Base-by-base conservation (phyloP, 331 rosid genomes). In the Malus hybrid region DNA sequence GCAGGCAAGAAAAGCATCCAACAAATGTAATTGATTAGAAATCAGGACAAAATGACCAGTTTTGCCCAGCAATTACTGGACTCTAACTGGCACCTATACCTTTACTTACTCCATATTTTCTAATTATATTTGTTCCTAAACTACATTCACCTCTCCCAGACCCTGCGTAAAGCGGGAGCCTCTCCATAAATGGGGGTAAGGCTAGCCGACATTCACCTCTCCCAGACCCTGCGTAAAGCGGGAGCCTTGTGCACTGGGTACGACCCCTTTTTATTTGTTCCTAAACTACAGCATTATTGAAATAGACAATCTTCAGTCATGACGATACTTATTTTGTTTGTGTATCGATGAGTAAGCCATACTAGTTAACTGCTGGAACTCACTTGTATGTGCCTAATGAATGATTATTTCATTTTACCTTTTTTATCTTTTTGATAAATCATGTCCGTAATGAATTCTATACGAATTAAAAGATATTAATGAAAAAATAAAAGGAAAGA, bases 401-500 rank as follows among this genome's bases (percentile, higher is more conserved):
- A 78, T 69, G 57, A 46, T 28, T n/a, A 62, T 29, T 73, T 27
- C 31, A 18, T 28, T 28, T 67, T 4, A n/a, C 27, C 5, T 6
- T 73, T 18, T 44, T 62, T 18, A 15, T 14, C 16, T 42, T 73
- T 29, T 31, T 3, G 22, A 34, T 29, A 74, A 42, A 44, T 28
- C 59, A 69, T 56, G n/a, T 31, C 75, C 34, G 13, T 29, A 75
- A 73, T 31, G 22, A 77, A 76, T 63, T 44, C 5, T 48, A 63
- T 10, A n/a, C 66, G 76, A 82, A 76, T 76, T 70, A 80, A n/a
- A 71, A 61, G 73, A 71, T 70, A 75, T 31, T 34, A 64, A 46
- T 46, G 67, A 71, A 73, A 15, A 52, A 52, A 6, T 6, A 70
- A 46, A 84, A 73, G 81, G 80, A 81, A 63, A 81, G 79, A 44